Evolutionary conservation across 176 grass and related monocot genomes (phyloP).

Genomic region (maize (Zea mays)): Zm-B73-REFERENCE-NAM-5.0 NC_050102.1:13927501-13928000

Average conservation of each 20-base stretch:
- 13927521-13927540: no score
- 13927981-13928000: neutral
- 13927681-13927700: no score
- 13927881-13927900: conserved; percentile 26
- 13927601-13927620: no score
- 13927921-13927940: neutral
- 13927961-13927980: neutral
- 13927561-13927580: no score
- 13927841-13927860: conserved; percentile 92
- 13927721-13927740: conserved; percentile 68
- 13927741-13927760: conserved; percentile 66
- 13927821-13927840: conserved; percentile 94
- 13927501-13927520: no score
- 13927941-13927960: neutral
- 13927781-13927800: conserved; percentile 66
- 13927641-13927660: no score
- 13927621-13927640: no score
- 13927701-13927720: conserved; percentile 46
- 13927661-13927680: no score
- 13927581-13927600: no score
- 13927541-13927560: no score
- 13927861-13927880: conserved; percentile 30
- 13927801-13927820: conserved; percentile 91
- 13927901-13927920: neutral
- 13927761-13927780: conserved; percentile 66